Percentiles rank a stretch among this genome's conserved stretches.
phyloP scores from a whole-genome alignment of 2,329 filamentous ascomycete genomes.

The Chaetomium sp. region DNA sequence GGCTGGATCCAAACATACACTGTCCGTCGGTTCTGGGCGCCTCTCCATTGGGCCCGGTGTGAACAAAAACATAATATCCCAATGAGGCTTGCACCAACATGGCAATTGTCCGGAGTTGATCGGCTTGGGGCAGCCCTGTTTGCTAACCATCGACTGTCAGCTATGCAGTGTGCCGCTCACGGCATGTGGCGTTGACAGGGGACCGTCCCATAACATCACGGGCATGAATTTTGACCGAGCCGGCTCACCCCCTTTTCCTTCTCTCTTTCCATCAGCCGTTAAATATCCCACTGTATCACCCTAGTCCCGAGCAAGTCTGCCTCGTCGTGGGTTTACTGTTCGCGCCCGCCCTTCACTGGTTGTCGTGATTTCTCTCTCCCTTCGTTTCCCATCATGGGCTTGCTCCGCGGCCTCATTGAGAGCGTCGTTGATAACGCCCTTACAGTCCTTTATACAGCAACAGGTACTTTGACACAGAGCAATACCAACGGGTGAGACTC shows the following conservation, averaged over 20 bases:
- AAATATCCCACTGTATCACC: constrained; percentile 27
- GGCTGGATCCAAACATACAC: background rate
- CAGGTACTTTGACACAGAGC: constrained; percentile 38
- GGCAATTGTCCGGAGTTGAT: constrained; percentile 18
- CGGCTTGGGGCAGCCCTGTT: constrained; percentile 14
- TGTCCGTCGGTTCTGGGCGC: background rate
- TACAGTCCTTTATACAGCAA: constrained; percentile 32
- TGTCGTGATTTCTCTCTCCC: background rate
- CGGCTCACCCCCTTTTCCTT: background rate
- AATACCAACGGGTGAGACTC: constrained; percentile 45
- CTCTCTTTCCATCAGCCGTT: constrained; percentile 3
- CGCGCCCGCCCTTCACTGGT: constrained; percentile 25
- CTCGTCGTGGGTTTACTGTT: constrained; percentile 13
- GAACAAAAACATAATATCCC: background rate
- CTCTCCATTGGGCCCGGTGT: background rate
- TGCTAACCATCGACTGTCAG: constrained; percentile 10
- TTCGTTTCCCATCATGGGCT: constrained; percentile 35
- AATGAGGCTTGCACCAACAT: background rate
- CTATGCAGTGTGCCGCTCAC: constrained; percentile 21
- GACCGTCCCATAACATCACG: background rate
- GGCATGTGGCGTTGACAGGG: constrained; percentile 25
- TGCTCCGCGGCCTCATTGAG: constrained; percentile 28
- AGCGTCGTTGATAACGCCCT: constrained; percentile 20
- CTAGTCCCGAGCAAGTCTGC: constrained; percentile 4
- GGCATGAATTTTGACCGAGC: background rate